These are phyloP conservation scores for Vinca minor DNA, from an alignment of 257 asterid species.

Conservation along the genomic window DNA sequence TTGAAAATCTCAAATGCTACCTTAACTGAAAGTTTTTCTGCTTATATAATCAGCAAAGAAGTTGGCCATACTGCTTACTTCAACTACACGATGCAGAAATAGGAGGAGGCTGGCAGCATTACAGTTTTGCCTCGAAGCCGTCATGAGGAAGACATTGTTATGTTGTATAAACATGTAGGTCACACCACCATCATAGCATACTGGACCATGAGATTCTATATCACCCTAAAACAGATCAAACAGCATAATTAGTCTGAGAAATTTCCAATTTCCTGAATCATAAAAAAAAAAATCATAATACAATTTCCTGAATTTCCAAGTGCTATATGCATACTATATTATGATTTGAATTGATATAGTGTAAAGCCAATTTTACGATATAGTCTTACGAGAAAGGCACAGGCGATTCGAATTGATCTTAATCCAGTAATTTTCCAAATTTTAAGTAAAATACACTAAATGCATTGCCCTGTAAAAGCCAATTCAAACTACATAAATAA, in stretches of 20 bases:
- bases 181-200: slow-evolving; percentile 34
- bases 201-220: slow-evolving; percentile 38
- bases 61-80: slow-evolving; percentile 21
- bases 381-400: too few species aligned
- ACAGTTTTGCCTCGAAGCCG: slow-evolving; percentile 38
- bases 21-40: not conserved
- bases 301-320: too few species aligned
- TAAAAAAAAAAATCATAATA: too few species aligned
- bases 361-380: too few species aligned
- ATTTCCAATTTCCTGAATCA: not conserved
- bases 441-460: not conserved
- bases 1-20: not conserved
- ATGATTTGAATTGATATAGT: too few species aligned
- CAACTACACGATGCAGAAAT: slow-evolving; percentile 40
- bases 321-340: too few species aligned
- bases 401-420: too few species aligned
- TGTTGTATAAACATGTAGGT: slow-evolving; percentile 48
- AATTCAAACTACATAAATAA: not conserved
- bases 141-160: slow-evolving; percentile 39
- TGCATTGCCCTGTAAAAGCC: not conserved
- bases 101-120: slow-evolving; percentile 44
- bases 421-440: not conserved
- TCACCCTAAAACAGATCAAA: slow-evolving; percentile 28
- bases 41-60: not conserved
- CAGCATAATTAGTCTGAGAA: not conserved